These are phyloP conservation scores for Syzygium aromaticum DNA, from an alignment of 345 rosid species.

Conservation along the genomic window DNA sequence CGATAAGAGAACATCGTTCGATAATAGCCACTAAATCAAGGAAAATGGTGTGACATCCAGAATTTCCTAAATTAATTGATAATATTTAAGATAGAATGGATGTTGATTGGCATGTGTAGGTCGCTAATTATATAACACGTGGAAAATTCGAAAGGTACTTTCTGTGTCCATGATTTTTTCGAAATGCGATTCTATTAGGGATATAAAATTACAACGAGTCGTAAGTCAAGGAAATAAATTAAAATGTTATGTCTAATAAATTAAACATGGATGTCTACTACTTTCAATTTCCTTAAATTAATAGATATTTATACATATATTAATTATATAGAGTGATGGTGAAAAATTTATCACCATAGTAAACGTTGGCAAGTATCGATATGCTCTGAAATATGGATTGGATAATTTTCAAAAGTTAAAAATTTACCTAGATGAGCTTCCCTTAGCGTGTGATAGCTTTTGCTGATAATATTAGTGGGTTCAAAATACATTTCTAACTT, in stretches of 20 bases:
- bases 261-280: not conserved
- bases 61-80: not conserved
- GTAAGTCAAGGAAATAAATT: not conserved
- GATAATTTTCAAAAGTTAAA: not conserved
- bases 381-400: not conserved
- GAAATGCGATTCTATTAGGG: not conserved
- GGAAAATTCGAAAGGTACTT: not conserved
- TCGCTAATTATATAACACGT: not conserved
- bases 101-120: not conserved
- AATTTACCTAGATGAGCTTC: not conserved
- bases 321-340: not conserved
- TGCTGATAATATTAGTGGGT: not conserved
- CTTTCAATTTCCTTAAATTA: not conserved
- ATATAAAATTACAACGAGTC: not conserved
- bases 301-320: not conserved
- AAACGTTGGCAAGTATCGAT: accelerated
- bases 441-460: not conserved
- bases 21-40: not conserved
- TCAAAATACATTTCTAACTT: not conserved
- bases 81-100: not conserved
- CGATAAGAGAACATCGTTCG: not conserved
- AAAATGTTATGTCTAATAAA: not conserved
- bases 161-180: not conserved
- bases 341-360: not conserved
- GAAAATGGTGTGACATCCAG: not conserved